Base-by-base conservation (phyloP, 2,329 filamentous ascomycete genomes). In the Aplosporella prunicola region DNA sequence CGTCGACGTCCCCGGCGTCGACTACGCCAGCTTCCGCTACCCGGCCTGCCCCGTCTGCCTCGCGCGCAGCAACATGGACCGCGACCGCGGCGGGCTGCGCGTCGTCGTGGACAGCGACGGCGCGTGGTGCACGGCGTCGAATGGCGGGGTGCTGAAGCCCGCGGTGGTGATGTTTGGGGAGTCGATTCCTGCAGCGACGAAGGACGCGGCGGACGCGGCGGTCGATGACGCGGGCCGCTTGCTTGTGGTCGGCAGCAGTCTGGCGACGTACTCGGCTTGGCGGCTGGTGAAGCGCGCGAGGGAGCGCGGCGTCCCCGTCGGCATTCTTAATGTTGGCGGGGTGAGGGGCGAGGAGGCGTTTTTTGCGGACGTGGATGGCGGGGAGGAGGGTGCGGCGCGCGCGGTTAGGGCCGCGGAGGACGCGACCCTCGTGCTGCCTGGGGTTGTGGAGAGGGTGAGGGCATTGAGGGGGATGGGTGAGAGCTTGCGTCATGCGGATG, bases 101-200 rank as follows among this genome's bases (percentile, higher is more conserved):
- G 78, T 95, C 1, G 68, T 82, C 44, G 73, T 82, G 9, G 89
- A 95, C 51, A 49, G 54, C 1, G 86, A 95, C 36, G 89, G 89
- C 0, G 89, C 87, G 1, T 93, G 81, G 84, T 62, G 68, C 63
- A 64, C 0, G 79, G 76, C 47, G 77, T 72, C 56, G 5, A 57
- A 47, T 5, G 84, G 78, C 0, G 91, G 89, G 2, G 76, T 96
- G 24, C 59, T 98, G 39, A 96, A 96, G 55, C 91, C 91, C 3
- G 84, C 84, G 1, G 88, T 98, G 2, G 79, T 88, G 50, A 95
- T 96, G 86, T 96, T 96, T 57, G 91, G 91, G 11, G 91, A 96
- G 61, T 88, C 77, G 42, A 93, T 96, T 33, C 67, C 74, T 0
- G 59, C 63, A 1, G 51, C 62, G 1, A 78, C 88, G 23, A 95